A percentile compares a stretch with the other conserved stretches of the same genome.
Evolutionary conservation across 192 early-diverging fungal species (phyloP).

Genomic region (Coemansia sp.): DNA sequence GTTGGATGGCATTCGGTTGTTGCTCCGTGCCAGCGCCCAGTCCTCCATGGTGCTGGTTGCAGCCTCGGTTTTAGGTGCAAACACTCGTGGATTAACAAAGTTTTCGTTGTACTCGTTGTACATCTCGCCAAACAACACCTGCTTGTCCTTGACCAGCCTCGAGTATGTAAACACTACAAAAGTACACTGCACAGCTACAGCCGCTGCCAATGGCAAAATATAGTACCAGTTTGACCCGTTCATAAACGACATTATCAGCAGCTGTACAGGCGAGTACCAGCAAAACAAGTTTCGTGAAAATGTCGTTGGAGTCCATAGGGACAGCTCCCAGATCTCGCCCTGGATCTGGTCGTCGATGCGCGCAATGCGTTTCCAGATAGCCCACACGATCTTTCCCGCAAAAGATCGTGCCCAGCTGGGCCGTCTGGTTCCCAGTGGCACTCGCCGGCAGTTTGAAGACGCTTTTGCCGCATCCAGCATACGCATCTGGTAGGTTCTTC

Average conservation of each 20-base stretch:
- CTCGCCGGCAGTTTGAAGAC: slow-evolving; percentile 29
- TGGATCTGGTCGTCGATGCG: slow-evolving; percentile 36
- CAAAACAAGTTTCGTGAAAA: slow-evolving; percentile 54
- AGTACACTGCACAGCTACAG: slow-evolving; percentile 55
- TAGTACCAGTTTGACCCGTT: slow-evolving; percentile 58
- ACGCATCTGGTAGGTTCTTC: slow-evolving; percentile 43
- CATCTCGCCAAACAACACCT: slow-evolving; percentile 59
- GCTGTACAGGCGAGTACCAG: slow-evolving; percentile 65
- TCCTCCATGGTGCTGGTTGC: slow-evolving; percentile 47
- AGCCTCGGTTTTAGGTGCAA: slow-evolving; percentile 57
- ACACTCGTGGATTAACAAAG: slow-evolving; percentile 63
- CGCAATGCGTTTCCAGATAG: slow-evolving; percentile 32
- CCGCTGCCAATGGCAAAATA: slow-evolving; percentile 54
- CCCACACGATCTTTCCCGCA: slow-evolving; percentile 28
- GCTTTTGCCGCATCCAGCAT: slow-evolving; percentile 20
- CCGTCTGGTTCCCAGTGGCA: slow-evolving; percentile 30
- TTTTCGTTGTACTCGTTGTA: slow-evolving; percentile 61
- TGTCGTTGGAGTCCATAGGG: slow-evolving; percentile 47
- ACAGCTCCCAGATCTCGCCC: slow-evolving; percentile 53
- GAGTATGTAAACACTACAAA: slow-evolving; percentile 33
- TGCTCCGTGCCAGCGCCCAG: slow-evolving; percentile 22
- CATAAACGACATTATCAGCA: slow-evolving; percentile 54
- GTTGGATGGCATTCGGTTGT: neutral
- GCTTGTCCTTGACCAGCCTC: slow-evolving; percentile 58
- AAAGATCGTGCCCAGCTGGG: slow-evolving; percentile 39